These are phyloP conservation scores for Gracilaria caudata DNA, from an alignment of 23 red algal species.

Conservation along the genomic window DNA sequence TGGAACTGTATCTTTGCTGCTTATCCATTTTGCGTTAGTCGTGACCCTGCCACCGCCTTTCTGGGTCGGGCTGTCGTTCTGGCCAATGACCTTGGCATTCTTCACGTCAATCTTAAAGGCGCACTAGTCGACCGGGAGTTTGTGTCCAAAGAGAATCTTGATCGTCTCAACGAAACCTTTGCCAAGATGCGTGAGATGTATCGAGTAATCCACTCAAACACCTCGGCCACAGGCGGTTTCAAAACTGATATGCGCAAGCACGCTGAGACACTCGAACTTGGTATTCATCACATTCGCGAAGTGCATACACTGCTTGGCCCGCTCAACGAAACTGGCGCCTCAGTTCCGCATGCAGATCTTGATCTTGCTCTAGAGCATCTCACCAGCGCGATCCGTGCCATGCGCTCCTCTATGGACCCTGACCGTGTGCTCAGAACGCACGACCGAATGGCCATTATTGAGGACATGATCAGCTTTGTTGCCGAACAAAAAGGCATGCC, in stretches of 20 bases:
- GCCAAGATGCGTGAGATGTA: conserved; percentile 78
- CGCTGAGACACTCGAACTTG: conserved; percentile 70
- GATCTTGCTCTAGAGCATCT: conserved; percentile 41
- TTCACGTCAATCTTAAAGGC: conserved; percentile 71
- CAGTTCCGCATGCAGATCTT: conserved; percentile 49
- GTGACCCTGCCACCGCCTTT: conserved; percentile 77
- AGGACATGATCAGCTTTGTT: conserved; percentile 67
- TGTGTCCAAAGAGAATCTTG: conserved; percentile 65
- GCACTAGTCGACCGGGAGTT: conserved; percentile 66
- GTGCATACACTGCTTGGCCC: conserved; percentile 70
- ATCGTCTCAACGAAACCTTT: conserved; percentile 69
- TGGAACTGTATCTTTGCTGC: conserved; percentile 83
- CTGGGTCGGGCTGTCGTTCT: conserved; percentile 82
- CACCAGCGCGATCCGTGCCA: conserved; percentile 34
- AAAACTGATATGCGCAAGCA: conserved; percentile 53
- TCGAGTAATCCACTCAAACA: conserved; percentile 58
- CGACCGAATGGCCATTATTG: conserved; percentile 65
- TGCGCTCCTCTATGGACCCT: conserved; percentile 76
- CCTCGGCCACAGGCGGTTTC: conserved; percentile 56
- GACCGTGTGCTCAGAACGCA: conserved; percentile 58
- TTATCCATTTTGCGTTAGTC: conserved; percentile 85
- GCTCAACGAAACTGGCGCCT: conserved; percentile 49
- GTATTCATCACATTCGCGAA: conserved; percentile 69
- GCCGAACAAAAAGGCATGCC: conserved; percentile 29
- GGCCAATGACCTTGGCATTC: conserved; percentile 75